phyloP scores from a whole-genome alignment of 352 stramenopile species.

The Pilasporangium apinafurcum region DNA sequence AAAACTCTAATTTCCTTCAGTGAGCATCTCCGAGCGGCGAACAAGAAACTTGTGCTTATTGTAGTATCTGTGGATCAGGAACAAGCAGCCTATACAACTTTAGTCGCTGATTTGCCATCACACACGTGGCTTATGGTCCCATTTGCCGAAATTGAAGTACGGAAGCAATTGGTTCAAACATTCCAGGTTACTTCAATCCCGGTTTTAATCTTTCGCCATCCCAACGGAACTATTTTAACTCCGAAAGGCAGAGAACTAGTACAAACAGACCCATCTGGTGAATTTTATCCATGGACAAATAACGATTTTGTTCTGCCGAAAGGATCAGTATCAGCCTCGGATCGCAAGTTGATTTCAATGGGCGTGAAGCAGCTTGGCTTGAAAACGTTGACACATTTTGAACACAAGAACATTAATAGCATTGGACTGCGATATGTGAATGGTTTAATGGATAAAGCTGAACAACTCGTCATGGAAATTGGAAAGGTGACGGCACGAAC shows the following conservation, averaged over 20 bases:
- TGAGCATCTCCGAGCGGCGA: conserved; percentile 22
- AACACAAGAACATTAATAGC: conserved; percentile 26
- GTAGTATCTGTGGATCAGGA: conserved; percentile 73
- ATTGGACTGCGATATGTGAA: conserved; percentile 42
- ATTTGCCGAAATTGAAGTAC: conserved; percentile 59
- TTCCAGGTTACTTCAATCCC: conserved; percentile 58
- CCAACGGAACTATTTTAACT: conserved; percentile 55
- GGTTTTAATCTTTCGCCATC: conserved; percentile 50
- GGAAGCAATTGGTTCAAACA: conserved; percentile 62
- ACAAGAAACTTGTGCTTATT: conserved; percentile 63
- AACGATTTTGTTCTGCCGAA: conserved; percentile 51
- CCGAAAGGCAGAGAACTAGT: conserved; percentile 68
- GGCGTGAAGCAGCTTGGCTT: conserved; percentile 66
- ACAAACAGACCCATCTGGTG: conserved; percentile 44
- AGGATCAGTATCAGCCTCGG: conserved; percentile 39
- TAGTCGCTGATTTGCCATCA: conserved; percentile 45
- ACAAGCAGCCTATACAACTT: conserved; percentile 37
- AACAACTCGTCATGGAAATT: conserved; percentile 38
- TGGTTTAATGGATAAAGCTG: conserved; percentile 35
- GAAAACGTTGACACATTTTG: conserved; percentile 62
- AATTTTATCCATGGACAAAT: conserved; percentile 56
- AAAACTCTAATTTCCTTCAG: conserved; percentile 45
- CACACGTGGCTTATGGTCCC: conserved; percentile 69
- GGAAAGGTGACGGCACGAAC: conserved; percentile 7
- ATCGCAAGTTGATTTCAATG: conserved; percentile 58